Conservation (phyloP, 768 basidiomycete species). For the Chalciporus pseudorubinellus region DNA sequence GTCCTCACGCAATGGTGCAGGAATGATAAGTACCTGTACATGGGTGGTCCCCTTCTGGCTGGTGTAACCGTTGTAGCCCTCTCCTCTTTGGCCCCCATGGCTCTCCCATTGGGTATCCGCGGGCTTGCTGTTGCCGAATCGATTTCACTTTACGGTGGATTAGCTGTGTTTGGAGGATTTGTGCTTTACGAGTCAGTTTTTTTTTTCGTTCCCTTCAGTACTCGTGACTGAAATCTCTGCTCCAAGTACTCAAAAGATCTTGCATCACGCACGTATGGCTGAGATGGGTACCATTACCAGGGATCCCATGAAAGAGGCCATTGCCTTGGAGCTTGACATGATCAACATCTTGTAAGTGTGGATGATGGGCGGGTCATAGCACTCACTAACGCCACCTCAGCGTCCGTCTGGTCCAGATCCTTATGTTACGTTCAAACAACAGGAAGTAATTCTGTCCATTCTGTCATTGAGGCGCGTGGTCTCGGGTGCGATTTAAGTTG, state of each 20-base stretch:
- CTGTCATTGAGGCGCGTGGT: background rate
- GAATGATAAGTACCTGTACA: conserved; percentile 80
- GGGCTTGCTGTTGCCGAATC: conserved; percentile 73
- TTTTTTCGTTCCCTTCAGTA: background rate
- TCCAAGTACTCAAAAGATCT: conserved; percentile 76
- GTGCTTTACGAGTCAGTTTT: conserved; percentile 79
- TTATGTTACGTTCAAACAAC: conserved; percentile 61
- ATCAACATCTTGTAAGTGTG: conserved; percentile 79
- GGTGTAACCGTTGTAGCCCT: conserved; percentile 87
- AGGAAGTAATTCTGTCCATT: conserved; percentile 43
- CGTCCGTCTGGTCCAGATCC: conserved; percentile 77
- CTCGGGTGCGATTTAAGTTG: background rate
- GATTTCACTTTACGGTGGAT: conserved; percentile 82
- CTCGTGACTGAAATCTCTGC: background rate
- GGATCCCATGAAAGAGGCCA: conserved; percentile 78
- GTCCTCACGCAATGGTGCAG: too few species aligned
- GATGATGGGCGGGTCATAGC: background rate
- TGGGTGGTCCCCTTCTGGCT: conserved; percentile 85
- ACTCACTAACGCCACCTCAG: conserved; percentile 36
- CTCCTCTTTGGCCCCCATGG: conserved; percentile 84
- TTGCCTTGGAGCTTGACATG: conserved; percentile 80
- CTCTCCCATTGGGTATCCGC: conserved; percentile 79
- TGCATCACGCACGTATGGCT: conserved; percentile 71
- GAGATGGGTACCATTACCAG: conserved; percentile 62
- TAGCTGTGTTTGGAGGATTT: conserved; percentile 85